These are phyloP conservation scores for Alectoria sarmentosa DNA, from an alignment of 495 filamentous ascomycete species.

Conservation along the genomic window DNA sequence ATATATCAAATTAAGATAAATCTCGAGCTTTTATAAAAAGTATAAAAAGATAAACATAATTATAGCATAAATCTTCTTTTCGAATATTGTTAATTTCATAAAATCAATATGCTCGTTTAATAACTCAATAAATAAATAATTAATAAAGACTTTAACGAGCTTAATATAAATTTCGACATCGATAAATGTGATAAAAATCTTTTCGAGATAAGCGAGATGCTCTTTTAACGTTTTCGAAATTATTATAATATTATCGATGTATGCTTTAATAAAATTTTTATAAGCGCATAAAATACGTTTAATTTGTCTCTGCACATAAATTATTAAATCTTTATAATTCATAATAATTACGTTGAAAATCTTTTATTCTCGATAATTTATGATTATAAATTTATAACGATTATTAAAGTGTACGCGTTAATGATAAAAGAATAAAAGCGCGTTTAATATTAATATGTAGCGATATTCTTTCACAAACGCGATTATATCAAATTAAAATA, in stretches of 20 bases:
- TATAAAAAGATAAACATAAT: background rate
- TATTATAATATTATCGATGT: background rate
- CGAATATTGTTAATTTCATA: slow-evolving; percentile 1
- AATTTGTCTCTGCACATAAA: too few relatives aligned
- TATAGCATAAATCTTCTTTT: slow-evolving; percentile 5
- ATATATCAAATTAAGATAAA: slow-evolving; percentile 3
- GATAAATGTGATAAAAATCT: background rate
- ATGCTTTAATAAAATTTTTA: too few relatives aligned
- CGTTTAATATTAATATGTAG: too few relatives aligned
- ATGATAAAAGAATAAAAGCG: too few relatives aligned
- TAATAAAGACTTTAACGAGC: slow-evolving; percentile 5
- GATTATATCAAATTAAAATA: too few relatives aligned
- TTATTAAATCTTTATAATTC: too few relatives aligned
- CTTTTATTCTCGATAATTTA: too few relatives aligned
- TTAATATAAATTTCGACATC: background rate
- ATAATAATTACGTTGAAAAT: too few relatives aligned
- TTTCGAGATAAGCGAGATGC: background rate
- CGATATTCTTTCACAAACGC: too few relatives aligned
- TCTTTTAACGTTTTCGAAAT: background rate
- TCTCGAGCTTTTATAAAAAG: slow-evolving; percentile 5
- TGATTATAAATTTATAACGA: too few relatives aligned
- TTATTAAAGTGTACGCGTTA: too few relatives aligned
- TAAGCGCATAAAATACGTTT: too few relatives aligned
- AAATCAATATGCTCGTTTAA: slow-evolving; percentile 8
- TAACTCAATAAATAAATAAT: slow-evolving; percentile 3